Evolutionary conservation across 257 asterid genomes (phyloP).

Genomic region (Capsicum pubescens): DNA sequence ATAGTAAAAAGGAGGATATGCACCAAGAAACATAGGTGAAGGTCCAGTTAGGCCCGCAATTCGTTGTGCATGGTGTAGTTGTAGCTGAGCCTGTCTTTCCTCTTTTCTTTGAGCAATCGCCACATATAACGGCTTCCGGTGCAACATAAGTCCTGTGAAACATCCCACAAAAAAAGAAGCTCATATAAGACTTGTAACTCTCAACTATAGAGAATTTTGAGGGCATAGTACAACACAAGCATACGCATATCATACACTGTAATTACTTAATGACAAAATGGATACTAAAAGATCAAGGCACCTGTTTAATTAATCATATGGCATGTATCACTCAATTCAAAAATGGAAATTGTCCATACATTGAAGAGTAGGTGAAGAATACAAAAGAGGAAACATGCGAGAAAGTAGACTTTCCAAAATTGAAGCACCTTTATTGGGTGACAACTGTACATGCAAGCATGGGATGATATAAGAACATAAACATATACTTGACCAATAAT

Average conservation of each 20-base stretch:
- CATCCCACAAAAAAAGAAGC: slow-evolving; percentile 14
- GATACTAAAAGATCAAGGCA: background rate
- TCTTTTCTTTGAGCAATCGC: slow-evolving; percentile 91
- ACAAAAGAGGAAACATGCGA: background rate
- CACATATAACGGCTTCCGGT: slow-evolving; percentile 73
- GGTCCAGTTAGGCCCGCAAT: slow-evolving; percentile 62
- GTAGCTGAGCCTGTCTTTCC: slow-evolving; percentile 75
- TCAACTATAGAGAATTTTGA: background rate
- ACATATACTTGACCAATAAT: slow-evolving; percentile 23
- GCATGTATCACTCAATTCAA: slow-evolving; percentile 16
- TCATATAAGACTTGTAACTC: background rate
- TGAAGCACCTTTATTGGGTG: background rate
- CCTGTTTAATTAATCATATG: background rate
- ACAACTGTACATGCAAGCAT: background rate
- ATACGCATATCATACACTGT: slow-evolving; percentile 4
- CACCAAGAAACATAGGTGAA: slow-evolving; percentile 59
- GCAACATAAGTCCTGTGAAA: slow-evolving; percentile 67
- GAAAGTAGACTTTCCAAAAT: slow-evolving; percentile 18
- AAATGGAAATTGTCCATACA: background rate
- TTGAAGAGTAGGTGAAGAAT: slow-evolving; percentile 12
- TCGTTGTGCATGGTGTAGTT: slow-evolving; percentile 60
- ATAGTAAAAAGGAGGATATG: slow-evolving; percentile 73
- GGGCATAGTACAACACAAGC: background rate
- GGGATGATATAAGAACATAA: slow-evolving; percentile 8
- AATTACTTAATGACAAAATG: slow-evolving; percentile 1